Percentiles rank a stretch among this genome's conserved stretches.
Conservation (phyloP, 352 stramenopile genomes). For the Pythium coloratum region DNA sequence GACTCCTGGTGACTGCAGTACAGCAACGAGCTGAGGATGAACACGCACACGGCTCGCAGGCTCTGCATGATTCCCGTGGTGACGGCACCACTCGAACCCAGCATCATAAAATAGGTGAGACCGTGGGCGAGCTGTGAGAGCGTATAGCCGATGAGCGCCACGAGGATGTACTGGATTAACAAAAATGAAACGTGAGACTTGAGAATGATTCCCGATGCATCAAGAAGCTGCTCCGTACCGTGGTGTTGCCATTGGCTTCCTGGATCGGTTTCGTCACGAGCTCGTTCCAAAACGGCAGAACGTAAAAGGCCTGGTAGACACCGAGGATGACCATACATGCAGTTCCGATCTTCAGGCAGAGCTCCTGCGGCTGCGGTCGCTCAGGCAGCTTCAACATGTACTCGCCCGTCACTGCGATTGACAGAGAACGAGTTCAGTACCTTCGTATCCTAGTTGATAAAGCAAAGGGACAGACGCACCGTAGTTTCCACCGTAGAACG, state of each 20-base stretch:
- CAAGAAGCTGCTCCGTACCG: constrained; percentile 13
- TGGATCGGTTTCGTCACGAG: constrained; percentile 76
- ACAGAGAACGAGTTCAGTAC: background rate
- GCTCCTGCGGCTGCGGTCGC: constrained; percentile 64
- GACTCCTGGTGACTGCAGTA: constrained; percentile 86
- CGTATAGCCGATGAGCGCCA: constrained; percentile 66
- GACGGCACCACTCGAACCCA: constrained; percentile 76
- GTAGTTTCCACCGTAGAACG: constrained; percentile 87
- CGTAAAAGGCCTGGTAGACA: constrained; percentile 80
- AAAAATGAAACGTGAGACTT: constrained; percentile 2
- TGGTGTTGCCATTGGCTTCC: constrained; percentile 67
- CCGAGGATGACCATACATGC: constrained; percentile 74
- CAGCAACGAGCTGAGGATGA: constrained; percentile 77
- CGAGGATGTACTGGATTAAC: constrained; percentile 44
- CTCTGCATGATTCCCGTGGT: constrained; percentile 89
- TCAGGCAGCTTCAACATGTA: constrained; percentile 82
- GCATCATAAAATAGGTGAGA: constrained; percentile 85
- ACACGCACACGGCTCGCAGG: constrained; percentile 83
- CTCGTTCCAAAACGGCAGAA: constrained; percentile 71
- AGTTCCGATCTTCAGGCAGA: constrained; percentile 80
- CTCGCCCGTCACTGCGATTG: constrained; percentile 60
- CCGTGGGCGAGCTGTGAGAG: constrained; percentile 81
- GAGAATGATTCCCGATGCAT: too few species aligned
- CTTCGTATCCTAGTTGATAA: background rate
- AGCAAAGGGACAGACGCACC: constrained; percentile 22